Conservation (phyloP, 2,329 filamentous ascomycete genomes). For the Talaromyces sp. region DNA sequence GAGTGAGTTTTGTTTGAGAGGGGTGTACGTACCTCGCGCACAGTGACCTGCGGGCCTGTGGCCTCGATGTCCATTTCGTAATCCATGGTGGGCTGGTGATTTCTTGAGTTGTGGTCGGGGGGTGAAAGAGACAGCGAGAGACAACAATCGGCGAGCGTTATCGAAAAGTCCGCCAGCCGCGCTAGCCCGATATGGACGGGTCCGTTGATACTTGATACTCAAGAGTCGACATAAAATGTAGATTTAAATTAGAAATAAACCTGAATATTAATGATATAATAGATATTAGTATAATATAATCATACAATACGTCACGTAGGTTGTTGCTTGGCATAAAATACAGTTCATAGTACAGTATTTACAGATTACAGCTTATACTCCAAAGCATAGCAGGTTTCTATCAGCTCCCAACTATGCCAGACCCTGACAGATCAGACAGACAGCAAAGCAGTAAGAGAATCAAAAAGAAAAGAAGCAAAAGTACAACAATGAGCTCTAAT, state of each 20-base stretch:
- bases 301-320: background rate
- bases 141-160: background rate
- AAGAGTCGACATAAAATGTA: no score
- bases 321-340: background rate
- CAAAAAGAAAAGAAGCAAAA: background rate
- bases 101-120: background rate
- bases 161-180: background rate
- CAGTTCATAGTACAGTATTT: background rate
- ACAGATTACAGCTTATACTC: background rate
- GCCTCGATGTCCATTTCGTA: slow-evolving; percentile 46
- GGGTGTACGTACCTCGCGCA: slow-evolving; percentile 36
- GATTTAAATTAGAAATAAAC: background rate
- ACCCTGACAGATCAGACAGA: background rate
- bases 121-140: background rate
- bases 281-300: background rate
- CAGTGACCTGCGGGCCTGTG: slow-evolving; percentile 43
- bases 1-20: background rate
- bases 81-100: slow-evolving; percentile 27
- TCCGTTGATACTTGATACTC: no score
- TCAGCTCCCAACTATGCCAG: slow-evolving; percentile 3
- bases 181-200: background rate
- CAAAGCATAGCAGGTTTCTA: slow-evolving; percentile 2
- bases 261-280: background rate
- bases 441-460: background rate
- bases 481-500: background rate